phyloP scores from a whole-genome alignment of 129 eudicot genomes.

The Flaveria brownii region DNA sequence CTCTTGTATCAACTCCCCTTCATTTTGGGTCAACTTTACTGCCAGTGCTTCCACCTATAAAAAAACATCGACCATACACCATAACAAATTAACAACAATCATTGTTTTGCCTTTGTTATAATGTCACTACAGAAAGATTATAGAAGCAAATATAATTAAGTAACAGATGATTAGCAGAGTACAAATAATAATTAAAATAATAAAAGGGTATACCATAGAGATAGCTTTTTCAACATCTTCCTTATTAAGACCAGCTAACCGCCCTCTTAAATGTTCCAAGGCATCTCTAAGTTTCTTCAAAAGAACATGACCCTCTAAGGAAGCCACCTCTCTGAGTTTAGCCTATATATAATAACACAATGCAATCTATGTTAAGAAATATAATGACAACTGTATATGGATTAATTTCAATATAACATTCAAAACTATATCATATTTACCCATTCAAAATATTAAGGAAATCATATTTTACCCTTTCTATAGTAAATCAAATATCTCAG shows the following conservation, averaged over 20 bases:
- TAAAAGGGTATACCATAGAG: slow-evolving; percentile 62
- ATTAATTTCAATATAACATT: background rate
- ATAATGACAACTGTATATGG: slow-evolving; percentile 5
- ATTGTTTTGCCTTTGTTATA: background rate
- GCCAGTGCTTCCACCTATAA: slow-evolving; percentile 96
- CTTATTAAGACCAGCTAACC: slow-evolving; percentile 73
- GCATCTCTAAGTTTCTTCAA: slow-evolving; percentile 97
- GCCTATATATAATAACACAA: slow-evolving; percentile 53
- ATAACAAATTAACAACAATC: background rate
- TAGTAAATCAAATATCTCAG: background rate
- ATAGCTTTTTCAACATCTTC: slow-evolving; percentile 93
- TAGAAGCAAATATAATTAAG: background rate
- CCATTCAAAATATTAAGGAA: background rate
- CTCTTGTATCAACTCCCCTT: slow-evolving; percentile 98
- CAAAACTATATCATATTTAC: background rate
- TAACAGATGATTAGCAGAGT: background rate
- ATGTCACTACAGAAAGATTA: background rate
- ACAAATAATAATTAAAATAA: slow-evolving; percentile 6
- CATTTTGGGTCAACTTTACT: slow-evolving; percentile 88
- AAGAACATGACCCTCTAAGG: slow-evolving; percentile 97
- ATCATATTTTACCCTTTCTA: slow-evolving; percentile 1
- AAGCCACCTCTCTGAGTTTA: slow-evolving; percentile 84
- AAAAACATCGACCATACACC: background rate
- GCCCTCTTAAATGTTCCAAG: slow-evolving; percentile 77
- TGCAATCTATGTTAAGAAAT: background rate